Evolutionary conservation across 2,329 filamentous ascomycete genomes (phyloP).

Genomic region (Ophiosphaerella narmari): DNA sequence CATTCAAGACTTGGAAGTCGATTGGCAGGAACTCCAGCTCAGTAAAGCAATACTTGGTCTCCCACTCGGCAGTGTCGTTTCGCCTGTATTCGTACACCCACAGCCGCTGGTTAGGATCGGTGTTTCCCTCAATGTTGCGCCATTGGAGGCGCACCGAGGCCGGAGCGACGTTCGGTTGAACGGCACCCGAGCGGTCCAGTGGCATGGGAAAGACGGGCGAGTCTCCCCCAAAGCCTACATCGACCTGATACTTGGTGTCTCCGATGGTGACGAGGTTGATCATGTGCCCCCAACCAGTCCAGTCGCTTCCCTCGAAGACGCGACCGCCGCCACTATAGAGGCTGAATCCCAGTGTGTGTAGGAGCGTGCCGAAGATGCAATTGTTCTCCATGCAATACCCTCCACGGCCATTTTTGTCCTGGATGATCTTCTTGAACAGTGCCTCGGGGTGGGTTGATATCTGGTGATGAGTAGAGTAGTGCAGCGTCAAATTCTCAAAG

Average conservation of each 20-base stretch:
- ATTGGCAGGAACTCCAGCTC: constrained; percentile 43
- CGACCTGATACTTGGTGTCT: constrained; percentile 42
- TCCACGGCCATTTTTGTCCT: constrained; percentile 54
- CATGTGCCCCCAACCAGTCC: constrained; percentile 50
- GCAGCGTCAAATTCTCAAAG: constrained; percentile 62
- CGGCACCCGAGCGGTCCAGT: constrained; percentile 32
- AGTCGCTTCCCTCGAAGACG: constrained; percentile 37
- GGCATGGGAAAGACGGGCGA: constrained; percentile 47
- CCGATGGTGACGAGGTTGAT: constrained; percentile 51
- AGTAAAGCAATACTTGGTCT: constrained; percentile 67
- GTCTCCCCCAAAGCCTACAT: constrained; percentile 51
- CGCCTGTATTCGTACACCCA: constrained; percentile 51
- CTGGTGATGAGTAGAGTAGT: constrained; percentile 47
- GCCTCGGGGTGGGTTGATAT: constrained; percentile 56
- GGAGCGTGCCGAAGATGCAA: constrained; percentile 56
- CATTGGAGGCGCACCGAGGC: constrained; percentile 40
- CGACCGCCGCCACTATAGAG: constrained; percentile 49
- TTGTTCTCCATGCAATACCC: constrained; percentile 69
- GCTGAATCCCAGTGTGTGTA: constrained; percentile 58
- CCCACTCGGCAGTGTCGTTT: constrained; percentile 57
- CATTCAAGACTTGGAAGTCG: constrained; percentile 42
- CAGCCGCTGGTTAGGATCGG: constrained; percentile 45
- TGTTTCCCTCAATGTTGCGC: constrained; percentile 39
- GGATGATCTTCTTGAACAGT: constrained; percentile 61
- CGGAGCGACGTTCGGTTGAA: constrained; percentile 38